Base-by-base conservation (phyloP, 805 yeast species). In the Candida mattraensis region DNA sequence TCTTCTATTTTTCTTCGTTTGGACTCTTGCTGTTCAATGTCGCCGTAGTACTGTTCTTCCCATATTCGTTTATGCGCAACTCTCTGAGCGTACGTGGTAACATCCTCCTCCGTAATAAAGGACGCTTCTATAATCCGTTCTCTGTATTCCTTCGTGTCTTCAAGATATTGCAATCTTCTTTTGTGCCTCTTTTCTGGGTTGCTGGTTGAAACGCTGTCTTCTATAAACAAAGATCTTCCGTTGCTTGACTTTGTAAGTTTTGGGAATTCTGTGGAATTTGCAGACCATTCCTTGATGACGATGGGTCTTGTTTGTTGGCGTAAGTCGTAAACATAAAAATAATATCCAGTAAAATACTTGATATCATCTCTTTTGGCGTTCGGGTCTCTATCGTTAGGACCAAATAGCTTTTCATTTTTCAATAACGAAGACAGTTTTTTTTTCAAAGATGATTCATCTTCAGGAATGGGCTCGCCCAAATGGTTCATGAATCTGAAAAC, bases 321-420 rank as follows among this genome's bases (percentile, higher is more conserved):
- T 17, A 84, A 67, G 53, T 93, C 99, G 63, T 83, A 91, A 24
- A 87, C 81, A 46, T 83, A 80, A 18, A 87, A 65, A 60, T 80
- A 87, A 5, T 81, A 77, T 24, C 81, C 79, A 33, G 79, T 80
- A 59, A 93, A 86, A 57, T 85, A 85, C 53, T 82, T 80, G 51
- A 83, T 75, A 56, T 91, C 96, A 50, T 86, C 95, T 38, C 96
- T 69, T 47, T 74, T 79, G 2, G 94, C 93, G 44, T 70, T 74
- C 9, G 94, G 93, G 57, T 89, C 96, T 47, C 95, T 75, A 58
- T 89, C 97, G 23, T 83, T 74, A 0, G 95, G 84, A 9, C 96
- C 97, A 56, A 77, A 80, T 10, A 86, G 62, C 52, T 86, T 86
- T 55, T 93, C 99, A 53, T 87, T 88, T 45, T 80, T 79, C 50